These are phyloP conservation scores for Cutaneotrichosporon arboriforme DNA, from an alignment of 1,284 basidiomycete genomes.

Conservation along the genomic window DNA sequence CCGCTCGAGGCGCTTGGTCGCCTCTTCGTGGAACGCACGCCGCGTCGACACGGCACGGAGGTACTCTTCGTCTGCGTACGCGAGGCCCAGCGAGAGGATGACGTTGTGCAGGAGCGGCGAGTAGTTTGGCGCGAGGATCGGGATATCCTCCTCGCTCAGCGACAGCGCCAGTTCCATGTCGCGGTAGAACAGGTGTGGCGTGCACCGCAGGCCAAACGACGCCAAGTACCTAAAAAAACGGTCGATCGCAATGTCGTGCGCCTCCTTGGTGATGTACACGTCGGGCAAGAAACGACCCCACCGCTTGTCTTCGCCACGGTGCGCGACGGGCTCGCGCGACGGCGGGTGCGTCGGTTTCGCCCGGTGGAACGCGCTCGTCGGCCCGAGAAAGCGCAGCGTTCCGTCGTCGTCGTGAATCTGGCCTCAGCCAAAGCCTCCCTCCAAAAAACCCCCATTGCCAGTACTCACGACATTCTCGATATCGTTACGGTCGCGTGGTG, in stretches of 20 bases:
- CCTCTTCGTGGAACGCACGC: conserved; percentile 54
- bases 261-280: conserved; percentile 15
- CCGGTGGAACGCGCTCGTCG: conserved; percentile 15
- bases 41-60: conserved; percentile 53
- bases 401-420: conserved; percentile 20
- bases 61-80: conserved; percentile 56
- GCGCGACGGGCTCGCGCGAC: conserved; percentile 2
- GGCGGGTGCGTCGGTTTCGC: background rate
- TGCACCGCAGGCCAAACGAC: conserved; percentile 16
- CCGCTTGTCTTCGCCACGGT: background rate
- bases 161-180: conserved; percentile 17
- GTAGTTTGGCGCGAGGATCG: conserved; percentile 54
- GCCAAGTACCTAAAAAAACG: conserved; percentile 31
- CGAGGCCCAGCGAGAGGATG: conserved; percentile 57
- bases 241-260: conserved; percentile 25
- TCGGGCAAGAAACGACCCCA: conserved; percentile 13
- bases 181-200: conserved; percentile 18
- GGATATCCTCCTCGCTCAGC: conserved; percentile 40
- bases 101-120: conserved; percentile 67
- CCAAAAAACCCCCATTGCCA: background rate
- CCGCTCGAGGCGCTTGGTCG: conserved; percentile 55
- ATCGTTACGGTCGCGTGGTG: background rate
- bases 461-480: conserved; percentile 5
- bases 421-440: background rate
- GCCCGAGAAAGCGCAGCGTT: conserved; percentile 15